Conservation (phyloP, 805 yeast genomes). For the Gaillardinia entomophila region DNA sequence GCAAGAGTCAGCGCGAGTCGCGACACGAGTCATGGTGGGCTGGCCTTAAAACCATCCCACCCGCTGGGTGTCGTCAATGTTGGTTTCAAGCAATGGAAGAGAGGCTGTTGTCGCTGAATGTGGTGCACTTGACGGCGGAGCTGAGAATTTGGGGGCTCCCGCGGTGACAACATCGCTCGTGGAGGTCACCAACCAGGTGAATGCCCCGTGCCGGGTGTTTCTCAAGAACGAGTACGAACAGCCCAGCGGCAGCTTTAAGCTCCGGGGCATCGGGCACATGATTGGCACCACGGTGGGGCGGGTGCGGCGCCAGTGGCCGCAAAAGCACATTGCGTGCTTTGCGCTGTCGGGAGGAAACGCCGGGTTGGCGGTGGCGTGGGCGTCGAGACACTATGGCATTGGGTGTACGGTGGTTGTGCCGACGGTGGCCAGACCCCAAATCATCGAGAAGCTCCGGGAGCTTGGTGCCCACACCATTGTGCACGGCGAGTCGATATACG, state of each 20-base stretch:
- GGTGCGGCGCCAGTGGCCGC: conserved; percentile 13
- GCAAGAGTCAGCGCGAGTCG: too few relatives aligned
- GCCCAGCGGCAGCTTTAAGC: conserved; percentile 54
- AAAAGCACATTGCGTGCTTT: conserved; percentile 33
- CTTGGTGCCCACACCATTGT: conserved; percentile 49
- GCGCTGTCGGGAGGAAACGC: conserved; percentile 56
- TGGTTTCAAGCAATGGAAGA: too few relatives aligned
- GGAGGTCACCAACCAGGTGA: conserved; percentile 25
- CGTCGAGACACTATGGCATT: conserved; percentile 30
- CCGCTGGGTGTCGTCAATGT: too few relatives aligned
- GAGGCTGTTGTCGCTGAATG: too few relatives aligned
- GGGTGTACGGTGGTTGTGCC: conserved; percentile 64
- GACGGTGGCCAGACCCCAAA: conserved; percentile 36
- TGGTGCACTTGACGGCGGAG: too few relatives aligned
- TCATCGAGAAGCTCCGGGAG: conserved; percentile 38
- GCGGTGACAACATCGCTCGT: conserved; percentile 31
- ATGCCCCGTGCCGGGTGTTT: conserved; percentile 33
- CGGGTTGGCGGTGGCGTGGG: conserved; percentile 49
- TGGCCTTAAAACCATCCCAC: too few relatives aligned
- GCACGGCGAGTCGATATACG: conserved; percentile 42
- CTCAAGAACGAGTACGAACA: conserved; percentile 49
- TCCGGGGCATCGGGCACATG: conserved; percentile 49
- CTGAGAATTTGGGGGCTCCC: conserved; percentile 13
- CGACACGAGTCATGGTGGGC: too few relatives aligned
- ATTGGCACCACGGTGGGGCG: conserved; percentile 27